A percentile compares a stretch with the other conserved stretches of the same genome.
phyloP scores from a whole-genome alignment of 75 land plant species.

The Pinus tabuliformis region DNA sequence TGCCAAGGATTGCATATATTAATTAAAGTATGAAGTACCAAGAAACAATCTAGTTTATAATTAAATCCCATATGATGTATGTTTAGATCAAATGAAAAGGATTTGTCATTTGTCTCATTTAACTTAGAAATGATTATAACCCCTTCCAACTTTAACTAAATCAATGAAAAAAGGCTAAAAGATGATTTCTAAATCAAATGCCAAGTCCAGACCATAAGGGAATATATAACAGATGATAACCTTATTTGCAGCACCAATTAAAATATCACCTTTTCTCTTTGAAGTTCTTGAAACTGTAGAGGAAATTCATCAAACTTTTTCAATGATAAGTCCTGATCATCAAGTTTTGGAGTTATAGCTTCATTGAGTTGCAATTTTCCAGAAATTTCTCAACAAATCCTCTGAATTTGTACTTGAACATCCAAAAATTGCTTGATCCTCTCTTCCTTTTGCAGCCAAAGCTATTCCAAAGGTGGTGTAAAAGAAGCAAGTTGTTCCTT shows the following conservation, averaged over 20 bases:
- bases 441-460: slow-evolving; percentile 80
- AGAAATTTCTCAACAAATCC: slow-evolving; percentile 78
- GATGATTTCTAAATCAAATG: background rate
- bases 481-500: slow-evolving; percentile 91
- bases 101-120: background rate
- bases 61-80: background rate
- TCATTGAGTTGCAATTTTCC: slow-evolving; percentile 35
- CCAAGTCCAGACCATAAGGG: background rate
- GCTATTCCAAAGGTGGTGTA: slow-evolving; percentile 71
- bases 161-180: background rate
- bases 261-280: slow-evolving; percentile 77
- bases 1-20: slow-evolving; percentile 18
- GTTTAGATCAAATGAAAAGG: background rate
- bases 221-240: background rate
- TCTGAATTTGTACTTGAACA: slow-evolving; percentile 77
- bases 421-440: slow-evolving; percentile 74
- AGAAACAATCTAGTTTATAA: background rate
- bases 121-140: background rate
- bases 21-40: background rate
- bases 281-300: slow-evolving; percentile 80
- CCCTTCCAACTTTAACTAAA: background rate
- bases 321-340: slow-evolving; percentile 76
- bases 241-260: background rate
- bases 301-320: slow-evolving; percentile 84
- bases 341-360: slow-evolving; percentile 29